Conservation (phyloP, 345 rosid genomes). For the Linum lewisii region DNA sequence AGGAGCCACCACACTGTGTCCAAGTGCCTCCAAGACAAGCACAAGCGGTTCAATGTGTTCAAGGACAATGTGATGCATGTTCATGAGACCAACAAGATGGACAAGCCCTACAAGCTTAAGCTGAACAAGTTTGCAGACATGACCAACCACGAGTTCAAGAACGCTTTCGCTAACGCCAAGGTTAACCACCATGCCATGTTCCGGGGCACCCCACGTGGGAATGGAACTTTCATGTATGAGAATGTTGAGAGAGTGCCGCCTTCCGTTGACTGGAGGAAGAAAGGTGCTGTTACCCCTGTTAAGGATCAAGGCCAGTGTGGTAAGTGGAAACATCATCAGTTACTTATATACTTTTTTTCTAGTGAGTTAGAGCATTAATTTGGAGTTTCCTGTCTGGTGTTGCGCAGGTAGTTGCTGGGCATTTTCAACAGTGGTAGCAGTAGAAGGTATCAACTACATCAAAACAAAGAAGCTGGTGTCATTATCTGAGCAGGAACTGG, state of each 20-base stretch:
- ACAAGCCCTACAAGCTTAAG: constrained; percentile 20
- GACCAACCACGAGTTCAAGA: constrained; percentile 33
- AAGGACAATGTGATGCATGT: constrained; percentile 7
- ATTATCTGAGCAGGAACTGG: constrained; percentile 51
- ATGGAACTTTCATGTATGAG: constrained; percentile 19
- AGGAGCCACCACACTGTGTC: constrained; percentile 18
- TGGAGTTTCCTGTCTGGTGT: background rate
- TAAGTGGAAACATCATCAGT: constrained; percentile 6
- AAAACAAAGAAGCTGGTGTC: constrained; percentile 22
- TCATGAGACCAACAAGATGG: constrained; percentile 15
- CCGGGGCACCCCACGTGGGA: constrained; percentile 15
- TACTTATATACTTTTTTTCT: background rate
- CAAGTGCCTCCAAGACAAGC: constrained; percentile 14
- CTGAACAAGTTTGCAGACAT: constrained; percentile 28
- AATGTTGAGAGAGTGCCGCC: constrained; percentile 15
- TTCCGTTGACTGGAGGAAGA: constrained; percentile 31
- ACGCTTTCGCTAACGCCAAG: constrained; percentile 24
- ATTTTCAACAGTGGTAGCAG: constrained; percentile 60
- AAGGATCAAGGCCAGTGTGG: constrained; percentile 35
- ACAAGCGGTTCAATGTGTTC: constrained; percentile 18
- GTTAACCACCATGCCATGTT: constrained; percentile 27
- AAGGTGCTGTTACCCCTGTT: constrained; percentile 28
- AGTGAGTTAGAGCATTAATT: background rate
- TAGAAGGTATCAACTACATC: constrained; percentile 47
- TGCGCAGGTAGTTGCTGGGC: constrained; percentile 86